Percentiles rank a stretch among this genome's conserved stretches.
phyloP scores from a whole-genome alignment of 2,329 filamentous ascomycete species.

The Botrytis galanthina region DNA sequence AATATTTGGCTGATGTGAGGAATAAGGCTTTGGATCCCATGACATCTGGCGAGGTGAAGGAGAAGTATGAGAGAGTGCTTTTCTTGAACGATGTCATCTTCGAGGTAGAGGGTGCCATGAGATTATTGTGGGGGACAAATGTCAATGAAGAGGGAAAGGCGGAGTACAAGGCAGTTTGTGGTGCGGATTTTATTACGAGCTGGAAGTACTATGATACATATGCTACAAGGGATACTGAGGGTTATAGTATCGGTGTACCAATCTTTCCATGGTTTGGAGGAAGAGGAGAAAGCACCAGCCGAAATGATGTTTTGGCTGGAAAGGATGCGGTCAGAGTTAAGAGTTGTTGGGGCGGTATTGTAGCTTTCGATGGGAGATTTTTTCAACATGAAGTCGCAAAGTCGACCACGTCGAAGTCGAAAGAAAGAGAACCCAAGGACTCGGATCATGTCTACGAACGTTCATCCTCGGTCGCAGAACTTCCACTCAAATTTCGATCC shows the following conservation, averaged over 20 bases:
- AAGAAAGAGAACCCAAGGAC: neutral
- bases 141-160: slow-evolving; percentile 48
- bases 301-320: slow-evolving; percentile 60
- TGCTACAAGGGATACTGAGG: slow-evolving; percentile 65
- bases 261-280: slow-evolving; percentile 67
- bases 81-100: slow-evolving; percentile 67
- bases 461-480: neutral
- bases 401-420: neutral
- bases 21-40: slow-evolving; percentile 68
- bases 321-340: slow-evolving; percentile 65
- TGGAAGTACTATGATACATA: slow-evolving; percentile 73
- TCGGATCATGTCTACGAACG: slow-evolving; percentile 23
- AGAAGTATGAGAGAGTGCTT: slow-evolving; percentile 54
- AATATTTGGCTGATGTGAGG: slow-evolving; percentile 69
- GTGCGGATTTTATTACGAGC: slow-evolving; percentile 66
- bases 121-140: slow-evolving; percentile 62
- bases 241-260: slow-evolving; percentile 60
- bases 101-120: slow-evolving; percentile 50
- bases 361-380: slow-evolving; percentile 60
- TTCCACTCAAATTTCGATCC: slow-evolving; percentile 49
- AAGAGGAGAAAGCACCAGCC: slow-evolving; percentile 51
- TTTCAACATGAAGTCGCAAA: slow-evolving; percentile 45
- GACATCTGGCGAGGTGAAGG: slow-evolving; percentile 42
- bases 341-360: slow-evolving; percentile 78
- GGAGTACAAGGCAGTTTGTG: slow-evolving; percentile 66